Evolutionary conservation across 2,329 filamentous ascomycete genomes (phyloP), one percentile per base, ranked within the genome.

Genomic region (Knoxdaviesia capensis): DNA sequence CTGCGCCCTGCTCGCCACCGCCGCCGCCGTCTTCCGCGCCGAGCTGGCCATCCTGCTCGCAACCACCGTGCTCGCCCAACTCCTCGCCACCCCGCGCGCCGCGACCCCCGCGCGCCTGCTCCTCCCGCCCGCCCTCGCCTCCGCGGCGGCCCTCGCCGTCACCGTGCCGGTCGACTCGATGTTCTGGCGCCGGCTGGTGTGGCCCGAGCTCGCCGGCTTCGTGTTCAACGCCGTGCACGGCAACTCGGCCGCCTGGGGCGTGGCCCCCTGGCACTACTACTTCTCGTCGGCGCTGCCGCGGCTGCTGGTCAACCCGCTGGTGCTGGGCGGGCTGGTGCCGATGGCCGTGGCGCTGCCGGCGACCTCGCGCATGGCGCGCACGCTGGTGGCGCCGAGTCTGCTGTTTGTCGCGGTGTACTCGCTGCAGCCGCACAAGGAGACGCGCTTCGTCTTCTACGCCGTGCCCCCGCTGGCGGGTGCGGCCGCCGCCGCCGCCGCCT

Each of bases 361-460:
- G 3, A 68, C 64, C 0, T 54, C 59, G 6, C 56, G 55, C 4
- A 56, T 59, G 5, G 63, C 66, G 0, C 53, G 59, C 10, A 60
- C 63, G 6, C 52, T 83, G 0, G 64, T 82, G 4, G 50, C 78
- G 3, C 86, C 90, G 0, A 69, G 72, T 7, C 49, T 92, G 2
- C 57, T 71, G 31, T 98, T 87, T 56, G 66, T 92, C 20, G 69
- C 69, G 5, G 58, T 92, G 37, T n/a, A n/a, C 64, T 94, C 85
- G 48, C 51, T 85, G 41, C 80, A 94, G 47, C 87, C 88, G 1
- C 90, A 98, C 63, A 98, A 98, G 56, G 90, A 98, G 61, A 81
- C 86, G 56, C 81, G 90, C 11, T 98, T 98, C 64, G 78, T 98
- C 50, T 76, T 96, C 52, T 96, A 96, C 60, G 69, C 75, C 41